Conservation (phyloP, 148 eudicot species). For the Persicaria maculosa region DNA sequence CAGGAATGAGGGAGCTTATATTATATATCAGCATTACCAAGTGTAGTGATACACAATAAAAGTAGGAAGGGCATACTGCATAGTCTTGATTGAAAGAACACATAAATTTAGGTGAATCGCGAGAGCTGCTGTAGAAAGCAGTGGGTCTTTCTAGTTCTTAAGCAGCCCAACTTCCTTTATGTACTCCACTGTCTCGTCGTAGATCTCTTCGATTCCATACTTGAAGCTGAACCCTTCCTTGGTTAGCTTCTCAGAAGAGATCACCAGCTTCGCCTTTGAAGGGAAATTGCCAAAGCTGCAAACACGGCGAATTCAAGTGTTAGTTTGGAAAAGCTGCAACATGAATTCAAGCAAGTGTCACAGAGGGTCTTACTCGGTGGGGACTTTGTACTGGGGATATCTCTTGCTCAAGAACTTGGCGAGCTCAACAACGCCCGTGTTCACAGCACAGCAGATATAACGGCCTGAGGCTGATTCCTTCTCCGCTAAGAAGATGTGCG, state of each 20-base stretch:
- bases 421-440: slow-evolving; percentile 54
- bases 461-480: slow-evolving; percentile 62
- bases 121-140: background rate
- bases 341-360: background rate
- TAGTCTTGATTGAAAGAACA: background rate
- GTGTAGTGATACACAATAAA: background rate
- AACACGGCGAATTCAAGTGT: background rate
- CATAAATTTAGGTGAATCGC: background rate
- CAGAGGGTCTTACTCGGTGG: slow-evolving; percentile 40
- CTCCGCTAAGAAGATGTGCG: slow-evolving; percentile 58
- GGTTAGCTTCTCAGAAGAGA: slow-evolving; percentile 60
- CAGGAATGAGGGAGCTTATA: too few species aligned
- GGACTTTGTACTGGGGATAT: slow-evolving; percentile 47
- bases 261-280: slow-evolving; percentile 36
- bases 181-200: slow-evolving; percentile 45
- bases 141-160: slow-evolving; percentile 29
- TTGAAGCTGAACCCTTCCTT: slow-evolving; percentile 62
- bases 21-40: too few species aligned
- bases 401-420: slow-evolving; percentile 41
- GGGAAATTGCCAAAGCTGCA: slow-evolving; percentile 56
- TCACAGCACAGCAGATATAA: slow-evolving; percentile 46
- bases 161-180: slow-evolving; percentile 33
- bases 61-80: background rate
- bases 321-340: background rate
- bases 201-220: slow-evolving; percentile 56